A percentile compares a stretch with the other conserved stretches of the same genome.
These are phyloP conservation scores for Luffa aegyptiaca DNA, from an alignment of 306 rosid species.

Conservation along the genomic window DNA sequence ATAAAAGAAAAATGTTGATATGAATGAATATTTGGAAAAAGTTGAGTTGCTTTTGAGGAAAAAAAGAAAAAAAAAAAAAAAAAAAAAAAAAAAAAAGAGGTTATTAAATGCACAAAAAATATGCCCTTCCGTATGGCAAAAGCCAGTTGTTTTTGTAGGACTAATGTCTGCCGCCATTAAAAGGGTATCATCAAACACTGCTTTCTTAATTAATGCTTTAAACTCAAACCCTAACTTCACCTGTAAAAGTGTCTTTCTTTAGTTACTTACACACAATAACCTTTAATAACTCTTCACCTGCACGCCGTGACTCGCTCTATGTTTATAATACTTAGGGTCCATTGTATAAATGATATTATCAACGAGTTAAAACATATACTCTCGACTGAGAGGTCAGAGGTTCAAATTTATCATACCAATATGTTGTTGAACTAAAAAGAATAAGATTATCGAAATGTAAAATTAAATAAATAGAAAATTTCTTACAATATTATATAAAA, in stretches of 20 bases:
- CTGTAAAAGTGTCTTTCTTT: not conserved
- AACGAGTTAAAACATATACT: too few relatives aligned
- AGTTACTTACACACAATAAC: not conserved
- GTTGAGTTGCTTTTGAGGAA: not conserved
- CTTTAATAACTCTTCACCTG: not conserved
- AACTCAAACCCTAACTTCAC: not conserved
- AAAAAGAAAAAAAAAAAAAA: too few relatives aligned
- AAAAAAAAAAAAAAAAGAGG: not conserved
- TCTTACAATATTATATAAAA: too few relatives aligned
- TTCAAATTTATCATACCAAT: too few relatives aligned
- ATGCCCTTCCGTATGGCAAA: not conserved
- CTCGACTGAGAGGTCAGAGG: too few relatives aligned
- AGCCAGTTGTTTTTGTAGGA: not conserved
- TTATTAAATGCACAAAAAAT: not conserved
- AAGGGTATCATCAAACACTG: not conserved
- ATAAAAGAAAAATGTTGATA: not conserved
- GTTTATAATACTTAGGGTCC: not conserved
- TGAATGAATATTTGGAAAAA: not conserved
- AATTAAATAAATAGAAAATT: too few relatives aligned
- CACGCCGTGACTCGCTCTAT: not conserved
- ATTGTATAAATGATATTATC: too few relatives aligned
- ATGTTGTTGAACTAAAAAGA: too few relatives aligned
- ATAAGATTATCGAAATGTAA: too few relatives aligned
- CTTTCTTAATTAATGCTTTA: constrained; percentile 3
- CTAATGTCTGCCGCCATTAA: not conserved